A percentile compares a stretch with the other conserved stretches of the same genome.
These are phyloP conservation scores for Penicillium paradoxum DNA, from an alignment of 495 filamentous ascomycete species.

Conservation along the genomic window DNA sequence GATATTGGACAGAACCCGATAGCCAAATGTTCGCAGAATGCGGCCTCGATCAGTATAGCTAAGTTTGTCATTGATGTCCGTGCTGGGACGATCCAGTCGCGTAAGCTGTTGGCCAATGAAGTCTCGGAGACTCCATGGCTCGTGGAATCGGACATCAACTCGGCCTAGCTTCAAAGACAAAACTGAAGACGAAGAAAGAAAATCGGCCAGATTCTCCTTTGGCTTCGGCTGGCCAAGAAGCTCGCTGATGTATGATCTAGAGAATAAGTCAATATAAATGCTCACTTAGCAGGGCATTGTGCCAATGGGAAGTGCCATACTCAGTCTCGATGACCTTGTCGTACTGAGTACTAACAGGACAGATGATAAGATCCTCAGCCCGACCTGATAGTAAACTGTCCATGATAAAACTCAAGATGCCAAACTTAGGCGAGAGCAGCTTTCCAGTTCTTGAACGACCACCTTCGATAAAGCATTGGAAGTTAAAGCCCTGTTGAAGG, in stretches of 20 bases:
- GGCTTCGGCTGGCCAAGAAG: conserved; percentile 89
- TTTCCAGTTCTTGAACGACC: conserved; percentile 91
- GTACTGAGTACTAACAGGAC: conserved; percentile 93
- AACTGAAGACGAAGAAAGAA: conserved; percentile 82
- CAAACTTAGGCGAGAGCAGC: conserved; percentile 88
- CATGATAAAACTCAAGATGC: conserved; percentile 88
- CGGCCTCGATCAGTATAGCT: conserved; percentile 49
- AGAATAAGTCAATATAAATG: conserved; percentile 10
- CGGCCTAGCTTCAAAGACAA: conserved; percentile 82
- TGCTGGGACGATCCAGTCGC: conserved; percentile 31
- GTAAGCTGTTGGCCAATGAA: conserved; percentile 74
- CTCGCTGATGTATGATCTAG: conserved; percentile 81
- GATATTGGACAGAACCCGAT: conserved; percentile 87
- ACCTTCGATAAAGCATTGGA: conserved; percentile 96
- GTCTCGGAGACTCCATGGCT: conserved; percentile 82
- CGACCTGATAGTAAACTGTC: conserved; percentile 86
- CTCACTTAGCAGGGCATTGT: not conserved
- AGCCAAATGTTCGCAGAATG: conserved; percentile 80
- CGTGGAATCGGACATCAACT: conserved; percentile 92
- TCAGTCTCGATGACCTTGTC: conserved; percentile 98
- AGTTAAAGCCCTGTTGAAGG: conserved; percentile 83
- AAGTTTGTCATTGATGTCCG: conserved; percentile 34
- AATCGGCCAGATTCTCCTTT: conserved; percentile 86
- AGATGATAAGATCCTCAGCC: conserved; percentile 84
- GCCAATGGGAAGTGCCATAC: conserved; percentile 26